A percentile compares a stretch with the other conserved stretches of the same genome.
These are phyloP conservation scores for Thielaviopsis euricoi DNA, from an alignment of 2,329 filamentous ascomycete genomes.

Conservation along the genomic window DNA sequence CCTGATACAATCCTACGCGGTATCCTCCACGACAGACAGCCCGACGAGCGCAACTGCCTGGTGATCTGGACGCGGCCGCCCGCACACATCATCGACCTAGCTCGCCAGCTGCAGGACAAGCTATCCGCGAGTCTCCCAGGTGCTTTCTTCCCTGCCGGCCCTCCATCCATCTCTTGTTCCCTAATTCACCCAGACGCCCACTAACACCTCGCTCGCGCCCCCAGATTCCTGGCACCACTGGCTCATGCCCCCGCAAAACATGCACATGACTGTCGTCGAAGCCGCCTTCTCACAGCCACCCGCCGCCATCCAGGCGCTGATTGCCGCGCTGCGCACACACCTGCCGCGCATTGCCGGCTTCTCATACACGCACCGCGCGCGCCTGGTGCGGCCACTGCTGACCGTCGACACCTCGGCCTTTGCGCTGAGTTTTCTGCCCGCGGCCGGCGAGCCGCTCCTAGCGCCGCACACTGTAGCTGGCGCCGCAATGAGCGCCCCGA, in stretches of 20 bases:
- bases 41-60: conserved; percentile 66
- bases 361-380: conserved; percentile 48
- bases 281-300: conserved; percentile 63
- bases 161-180: conserved; percentile 9
- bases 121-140: conserved; percentile 50
- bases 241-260: conserved; percentile 63
- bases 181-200: neutral
- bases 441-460: conserved; percentile 39
- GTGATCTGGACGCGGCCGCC: conserved; percentile 82
- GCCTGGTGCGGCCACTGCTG: conserved; percentile 66
- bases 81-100: conserved; percentile 48
- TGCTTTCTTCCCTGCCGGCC: conserved; percentile 26
- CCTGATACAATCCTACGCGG: conserved; percentile 29
- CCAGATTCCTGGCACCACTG: conserved; percentile 44
- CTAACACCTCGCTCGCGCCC: too few relatives aligned
- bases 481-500: conserved; percentile 1
- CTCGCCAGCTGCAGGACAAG: conserved; percentile 50
- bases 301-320: conserved; percentile 47
- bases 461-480: conserved; percentile 13
- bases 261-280: conserved; percentile 79
- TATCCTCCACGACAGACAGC: conserved; percentile 31
- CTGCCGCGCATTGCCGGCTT: conserved; percentile 48
- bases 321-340: conserved; percentile 37
- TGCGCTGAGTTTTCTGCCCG: conserved; percentile 75
- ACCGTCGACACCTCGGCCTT: conserved; percentile 76